Base-by-base conservation (phyloP, 768 basidiomycete genomes). In the Leccinum obscurum region DNA sequence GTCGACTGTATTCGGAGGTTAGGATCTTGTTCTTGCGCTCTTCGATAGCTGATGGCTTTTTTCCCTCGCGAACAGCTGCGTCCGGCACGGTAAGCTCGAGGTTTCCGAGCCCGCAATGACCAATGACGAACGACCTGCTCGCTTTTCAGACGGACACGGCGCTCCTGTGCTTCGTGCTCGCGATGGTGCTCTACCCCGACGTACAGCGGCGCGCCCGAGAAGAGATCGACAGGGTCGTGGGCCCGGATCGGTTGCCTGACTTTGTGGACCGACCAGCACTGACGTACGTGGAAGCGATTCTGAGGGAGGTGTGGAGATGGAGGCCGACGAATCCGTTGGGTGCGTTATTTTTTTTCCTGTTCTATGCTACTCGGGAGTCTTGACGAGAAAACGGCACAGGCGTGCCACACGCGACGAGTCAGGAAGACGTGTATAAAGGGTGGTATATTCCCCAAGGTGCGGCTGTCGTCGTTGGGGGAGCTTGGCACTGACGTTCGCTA, bases 111-210 rank as follows among this genome's bases (percentile, higher is more conserved):
- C 32, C 9, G 30, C 26, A 28, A 52, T 52, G 37, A 10, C n/a
- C 9, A 0, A 8, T 24, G 20, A 26, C 22, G 14, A 17, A 22
- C n/a, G 35, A 35, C 37, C 37, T 2, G 9, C 32, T 35, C 6
- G 20, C 8, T 22, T 22, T 9, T 24, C 57, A 72, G 70, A 62
- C 64, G 6, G 55, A 58, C 11, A 52, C 65, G 6, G 24, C 50
- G 3, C 37, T 69, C n/a, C 13, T 56, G 17, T 61, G 58, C 3
- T 68, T 75, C 17, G 24, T 74, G 24, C 55, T 75, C 9, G 65
- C 69, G 2, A 70, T 75, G 60, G 52, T 66, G 4, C 61, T 68
- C 20, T 54, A 68, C 48, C 72, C 74, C 32, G 68, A 71, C 1
- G 66, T 68, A 7, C 68, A 70, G 46, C 55, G 51, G 28, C 60